A percentile compares a stretch with the other conserved stretches of the same genome.
Conservation (phyloP, 1,139 yeast genomes). For the Geotrichum aggregatum region DNA sequence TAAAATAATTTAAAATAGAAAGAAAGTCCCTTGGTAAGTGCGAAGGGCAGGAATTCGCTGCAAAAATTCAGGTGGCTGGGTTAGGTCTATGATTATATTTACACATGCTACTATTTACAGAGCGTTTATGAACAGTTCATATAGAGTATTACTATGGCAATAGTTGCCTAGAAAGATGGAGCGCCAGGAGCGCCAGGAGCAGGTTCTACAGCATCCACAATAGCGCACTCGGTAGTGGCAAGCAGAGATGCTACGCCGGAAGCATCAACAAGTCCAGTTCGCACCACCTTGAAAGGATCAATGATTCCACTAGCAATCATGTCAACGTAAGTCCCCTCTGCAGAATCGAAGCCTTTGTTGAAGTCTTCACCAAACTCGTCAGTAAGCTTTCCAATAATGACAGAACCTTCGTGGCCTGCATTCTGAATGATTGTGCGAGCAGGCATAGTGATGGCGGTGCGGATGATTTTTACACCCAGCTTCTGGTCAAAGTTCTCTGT, state of each 20-base stretch:
- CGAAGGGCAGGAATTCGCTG: too few species aligned
- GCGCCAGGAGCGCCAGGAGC: slow-evolving; percentile 53
- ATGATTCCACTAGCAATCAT: slow-evolving; percentile 97
- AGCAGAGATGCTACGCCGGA: slow-evolving; percentile 96
- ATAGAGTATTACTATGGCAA: neutral
- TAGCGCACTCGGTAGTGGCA: slow-evolving; percentile 98
- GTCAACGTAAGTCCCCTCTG: slow-evolving; percentile 91
- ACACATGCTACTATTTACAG: too few species aligned
- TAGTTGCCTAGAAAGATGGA: too few species aligned
- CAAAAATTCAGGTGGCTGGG: too few species aligned
- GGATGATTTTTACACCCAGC: slow-evolving; percentile 93
- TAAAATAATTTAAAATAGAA: too few species aligned
- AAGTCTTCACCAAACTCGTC: slow-evolving; percentile 82
- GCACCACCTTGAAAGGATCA: slow-evolving; percentile 98
- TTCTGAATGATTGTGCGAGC: slow-evolving; percentile 96
- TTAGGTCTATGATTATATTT: too few species aligned
- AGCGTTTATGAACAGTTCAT: too few species aligned
- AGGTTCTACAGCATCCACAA: slow-evolving; percentile 94
- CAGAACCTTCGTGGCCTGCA: slow-evolving; percentile 98
- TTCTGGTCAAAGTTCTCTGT: slow-evolving; percentile 95
- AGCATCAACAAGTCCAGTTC: slow-evolving; percentile 95
- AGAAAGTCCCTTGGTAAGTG: too few species aligned
- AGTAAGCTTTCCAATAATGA: slow-evolving; percentile 86
- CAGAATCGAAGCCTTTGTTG: slow-evolving; percentile 89
- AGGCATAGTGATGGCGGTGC: slow-evolving; percentile 93